Evolutionary conservation across 1,284 basidiomycete genomes (phyloP), one percentile per base, ranked within the genome.

Genomic region (Ustilago trichophora): DNA sequence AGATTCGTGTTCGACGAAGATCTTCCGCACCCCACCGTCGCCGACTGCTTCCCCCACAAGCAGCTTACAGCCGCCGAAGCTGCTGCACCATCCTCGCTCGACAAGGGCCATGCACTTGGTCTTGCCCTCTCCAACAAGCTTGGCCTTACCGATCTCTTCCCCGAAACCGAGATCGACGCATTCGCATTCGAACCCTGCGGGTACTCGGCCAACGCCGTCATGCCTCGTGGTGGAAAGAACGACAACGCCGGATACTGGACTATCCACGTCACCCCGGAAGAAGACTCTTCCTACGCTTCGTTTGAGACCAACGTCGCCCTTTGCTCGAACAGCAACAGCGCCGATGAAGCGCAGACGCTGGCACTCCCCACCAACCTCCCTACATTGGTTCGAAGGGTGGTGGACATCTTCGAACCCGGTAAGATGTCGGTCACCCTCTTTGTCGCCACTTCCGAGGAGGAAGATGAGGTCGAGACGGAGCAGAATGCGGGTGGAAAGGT

Each of bases 301-400:
- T 98, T 98, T 84, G 96, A 99, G 83, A 96, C 93, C 83, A 99
- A 99, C 83, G 88, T 98, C n/a, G 91, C 92, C 4, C 86, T 94
- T 19, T 83, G 83, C 29, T 71, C 66, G 56, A 64, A 58, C n/a
- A n/a, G n/a, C n/a, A n/a, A n/a, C 47, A 84, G 86, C 22, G 77
- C 27, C 83, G 22, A 40, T 24, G 36, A 24, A 21, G 15, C n/a
- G 25, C 44, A 19, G 18, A 48, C 49, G 37, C 29, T 54, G 8
- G 78, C 21, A 47, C 52, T 64, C 52, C 62, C 57, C 26, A 75
- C 81, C 18, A 52, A 55, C 21, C 84, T 97, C 44, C 85, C 87
- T 66, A 87, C 89, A 15, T 87, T 98, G 54, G 87, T 98, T 55
- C 87, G 88, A 56, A 89, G 91, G 52, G 92, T 99, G 16, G 90